These are phyloP conservation scores for Alternaria brassicae DNA, from an alignment of 2,329 filamentous ascomycete species.

Conservation along the genomic window DNA sequence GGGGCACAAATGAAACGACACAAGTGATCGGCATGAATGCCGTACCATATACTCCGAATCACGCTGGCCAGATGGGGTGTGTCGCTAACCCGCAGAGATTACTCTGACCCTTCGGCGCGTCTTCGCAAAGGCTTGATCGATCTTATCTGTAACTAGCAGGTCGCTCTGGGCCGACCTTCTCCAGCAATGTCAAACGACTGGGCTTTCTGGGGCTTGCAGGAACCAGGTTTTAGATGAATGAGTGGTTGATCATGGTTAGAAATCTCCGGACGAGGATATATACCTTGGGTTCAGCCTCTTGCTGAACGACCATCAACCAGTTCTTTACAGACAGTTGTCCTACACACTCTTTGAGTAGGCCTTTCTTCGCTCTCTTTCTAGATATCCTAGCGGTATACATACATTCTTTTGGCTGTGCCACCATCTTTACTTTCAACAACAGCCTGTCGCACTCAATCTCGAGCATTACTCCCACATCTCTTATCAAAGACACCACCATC, in stretches of 20 bases:
- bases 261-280: constrained; percentile 20
- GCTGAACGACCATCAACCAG: constrained; percentile 12
- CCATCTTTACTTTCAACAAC: constrained; percentile 3
- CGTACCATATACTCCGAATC: constrained; percentile 4
- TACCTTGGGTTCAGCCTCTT: background rate
- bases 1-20: constrained; percentile 17
- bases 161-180: constrained; percentile 3
- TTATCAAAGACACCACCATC: background rate
- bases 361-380: constrained; percentile 11
- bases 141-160: constrained; percentile 14
- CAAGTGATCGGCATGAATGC: constrained; percentile 16
- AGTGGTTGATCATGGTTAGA: constrained; percentile 14
- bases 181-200: constrained; percentile 20
- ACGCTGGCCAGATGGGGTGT: constrained; percentile 9
- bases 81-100: constrained; percentile 8
- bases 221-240: constrained; percentile 16
- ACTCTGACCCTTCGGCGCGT: constrained; percentile 7
- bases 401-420: constrained; percentile 27
- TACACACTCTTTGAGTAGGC: constrained; percentile 11
- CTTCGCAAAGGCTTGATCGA: constrained; percentile 13
- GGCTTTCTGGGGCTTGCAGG: constrained; percentile 7
- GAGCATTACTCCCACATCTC: background rate
- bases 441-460: background rate
- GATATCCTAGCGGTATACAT: constrained; percentile 20
- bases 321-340: constrained; percentile 20